Evolutionary conservation across 176 grass and related monocot species (phyloP).

Genomic region (Stipa capillata): DNA sequence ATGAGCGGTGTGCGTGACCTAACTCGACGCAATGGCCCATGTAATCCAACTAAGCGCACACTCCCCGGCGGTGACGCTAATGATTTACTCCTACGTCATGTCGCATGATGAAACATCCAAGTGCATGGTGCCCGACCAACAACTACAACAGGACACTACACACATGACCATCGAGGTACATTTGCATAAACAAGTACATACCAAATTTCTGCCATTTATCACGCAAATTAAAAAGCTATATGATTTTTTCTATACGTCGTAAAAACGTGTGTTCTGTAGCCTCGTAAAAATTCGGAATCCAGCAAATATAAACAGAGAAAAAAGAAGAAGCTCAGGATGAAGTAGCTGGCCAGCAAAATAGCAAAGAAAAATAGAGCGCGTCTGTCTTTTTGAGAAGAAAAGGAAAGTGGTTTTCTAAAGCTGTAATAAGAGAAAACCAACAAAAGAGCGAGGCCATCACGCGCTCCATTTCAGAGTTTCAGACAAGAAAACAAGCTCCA

Average conservation of each 20-base stretch:
- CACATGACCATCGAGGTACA: background rate
- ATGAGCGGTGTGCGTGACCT: no score
- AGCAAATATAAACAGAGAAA: background rate
- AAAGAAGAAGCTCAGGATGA: background rate
- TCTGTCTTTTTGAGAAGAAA: background rate
- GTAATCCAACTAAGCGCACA: no score
- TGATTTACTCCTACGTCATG: background rate
- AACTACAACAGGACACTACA: background rate
- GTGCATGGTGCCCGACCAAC: background rate
- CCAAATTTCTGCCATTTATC: no score
- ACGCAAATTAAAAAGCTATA: no score
- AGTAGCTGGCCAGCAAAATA: background rate
- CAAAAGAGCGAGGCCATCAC: constrained; percentile 26
- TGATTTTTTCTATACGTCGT: no score
- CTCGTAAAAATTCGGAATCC: background rate
- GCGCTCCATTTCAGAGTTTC: constrained; percentile 21
- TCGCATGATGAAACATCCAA: background rate
- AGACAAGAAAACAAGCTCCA: background rate
- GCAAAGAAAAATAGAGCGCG: background rate
- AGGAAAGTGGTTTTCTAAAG: constrained; percentile 6
- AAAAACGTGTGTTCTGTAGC: no score
- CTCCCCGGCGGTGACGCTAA: no score
- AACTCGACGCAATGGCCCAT: no score
- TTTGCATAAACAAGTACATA: background rate
- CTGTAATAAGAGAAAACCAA: constrained; percentile 11